Conservation (phyloP, 2,329 filamentous ascomycete genomes). For the Sporothrix luriei region DNA sequence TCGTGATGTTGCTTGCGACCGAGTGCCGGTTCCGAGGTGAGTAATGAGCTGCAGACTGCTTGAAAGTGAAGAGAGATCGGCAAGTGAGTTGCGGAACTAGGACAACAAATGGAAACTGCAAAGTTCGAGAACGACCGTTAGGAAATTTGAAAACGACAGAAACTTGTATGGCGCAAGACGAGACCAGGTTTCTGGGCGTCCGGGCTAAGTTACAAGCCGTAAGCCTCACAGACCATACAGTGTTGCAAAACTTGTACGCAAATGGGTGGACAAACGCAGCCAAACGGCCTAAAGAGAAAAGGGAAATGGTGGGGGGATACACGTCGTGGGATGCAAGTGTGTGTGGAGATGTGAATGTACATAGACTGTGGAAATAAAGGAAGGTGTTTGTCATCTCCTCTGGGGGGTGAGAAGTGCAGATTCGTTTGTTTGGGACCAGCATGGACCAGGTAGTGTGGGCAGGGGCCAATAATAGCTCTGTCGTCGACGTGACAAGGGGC, state of each 20-base stretch:
- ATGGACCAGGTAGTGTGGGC: conserved; percentile 1
- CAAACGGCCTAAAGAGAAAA: conserved; percentile 1
- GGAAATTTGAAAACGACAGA: background rate
- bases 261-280: conserved; percentile 12
- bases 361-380: conserved; percentile 13
- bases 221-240: background rate
- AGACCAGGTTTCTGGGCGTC: background rate
- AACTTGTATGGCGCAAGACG: background rate
- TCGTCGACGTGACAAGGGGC: background rate
- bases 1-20: background rate
- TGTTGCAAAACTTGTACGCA: background rate
- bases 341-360: conserved; percentile 24
- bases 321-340: conserved; percentile 13
- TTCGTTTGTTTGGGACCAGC: conserved; percentile 9
- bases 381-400: background rate
- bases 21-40: background rate
- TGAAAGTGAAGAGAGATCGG: conserved; percentile 14
- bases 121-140: conserved; percentile 17
- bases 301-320: conserved; percentile 23
- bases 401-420: background rate
- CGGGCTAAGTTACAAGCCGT: background rate
- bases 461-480: background rate
- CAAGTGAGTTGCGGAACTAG: background rate
- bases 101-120: conserved; percentile 17
- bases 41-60: too few species aligned